Percentiles rank a stretch among this genome's conserved stretches.
Evolutionary conservation across 768 basidiomycete species (phyloP).

Genomic region (Termitomyces sp.): DNA sequence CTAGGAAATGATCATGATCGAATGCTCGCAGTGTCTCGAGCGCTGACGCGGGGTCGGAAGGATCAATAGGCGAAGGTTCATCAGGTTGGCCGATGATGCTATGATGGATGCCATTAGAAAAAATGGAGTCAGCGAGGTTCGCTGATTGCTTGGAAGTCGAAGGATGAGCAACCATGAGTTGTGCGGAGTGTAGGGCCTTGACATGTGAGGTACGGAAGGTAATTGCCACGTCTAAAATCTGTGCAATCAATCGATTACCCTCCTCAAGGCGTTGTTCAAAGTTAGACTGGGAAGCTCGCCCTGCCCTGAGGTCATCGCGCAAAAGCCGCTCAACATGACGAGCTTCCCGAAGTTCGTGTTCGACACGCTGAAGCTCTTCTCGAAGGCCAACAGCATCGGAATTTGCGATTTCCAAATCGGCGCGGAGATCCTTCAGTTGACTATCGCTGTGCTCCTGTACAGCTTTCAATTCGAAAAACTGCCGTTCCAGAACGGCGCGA

Average conservation of each 20-base stretch:
- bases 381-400: slow-evolving; percentile 66
- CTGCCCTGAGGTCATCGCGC: slow-evolving; percentile 70
- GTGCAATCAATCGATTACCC: slow-evolving; percentile 67
- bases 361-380: slow-evolving; percentile 69
- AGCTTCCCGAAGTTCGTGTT: slow-evolving; percentile 67
- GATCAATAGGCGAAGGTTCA: slow-evolving; percentile 76
- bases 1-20: slow-evolving; percentile 83
- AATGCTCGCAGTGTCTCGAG: slow-evolving; percentile 69
- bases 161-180: slow-evolving; percentile 54
- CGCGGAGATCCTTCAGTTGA: slow-evolving; percentile 58
- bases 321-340: slow-evolving; percentile 64
- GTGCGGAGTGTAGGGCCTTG: slow-evolving; percentile 63
- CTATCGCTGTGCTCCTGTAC: slow-evolving; percentile 56
- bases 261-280: slow-evolving; percentile 67
- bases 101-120: slow-evolving; percentile 50
- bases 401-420: slow-evolving; percentile 59
- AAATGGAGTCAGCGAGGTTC: slow-evolving; percentile 46
- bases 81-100: slow-evolving; percentile 48
- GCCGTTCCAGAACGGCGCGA: slow-evolving; percentile 87
- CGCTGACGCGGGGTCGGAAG: slow-evolving; percentile 67
- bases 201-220: slow-evolving; percentile 74
- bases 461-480: slow-evolving; percentile 70
- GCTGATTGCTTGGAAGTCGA: slow-evolving; percentile 40
- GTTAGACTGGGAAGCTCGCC: slow-evolving; percentile 62
- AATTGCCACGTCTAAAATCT: slow-evolving; percentile 78